Base-by-base conservation (phyloP, 2,329 filamentous ascomycete genomes). In the Claviceps lovelessii region DNA sequence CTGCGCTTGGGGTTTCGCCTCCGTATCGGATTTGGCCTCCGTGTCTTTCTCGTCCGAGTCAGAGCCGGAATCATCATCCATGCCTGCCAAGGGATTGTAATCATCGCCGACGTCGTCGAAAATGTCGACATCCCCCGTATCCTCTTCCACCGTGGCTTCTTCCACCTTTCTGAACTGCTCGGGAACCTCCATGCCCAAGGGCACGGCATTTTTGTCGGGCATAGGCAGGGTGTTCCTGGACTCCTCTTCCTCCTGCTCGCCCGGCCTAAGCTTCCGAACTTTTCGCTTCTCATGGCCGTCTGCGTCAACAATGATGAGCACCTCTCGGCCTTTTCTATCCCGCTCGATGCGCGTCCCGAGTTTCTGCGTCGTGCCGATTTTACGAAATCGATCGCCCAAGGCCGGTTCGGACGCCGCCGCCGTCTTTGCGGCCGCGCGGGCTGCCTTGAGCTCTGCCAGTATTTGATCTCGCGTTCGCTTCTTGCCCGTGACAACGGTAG, bases 401-500 rank as follows among this genome's bases (percentile, higher is more conserved):
- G 70, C 67, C 0, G 77, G 75, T 52, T 77, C 74, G 55, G 73
- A 65, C 55, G 73, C 23, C 23, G 23, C 65, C 57, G 75, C 69
- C 13, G 74, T 73, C 61, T 81, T 81, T 29, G 81, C 80, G 1
- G 81, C 81, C 54, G 76, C 73, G 57, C 83, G 73, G 2, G 79
- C 73, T 1, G 81, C 81, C 63, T 84, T 86, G 61, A 86, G 68
- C 53, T 85, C 82, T 1, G 83, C 83, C 49, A 86, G 59, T 45
- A 86, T 84, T 61, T 86, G 83, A 60, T 85, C 77, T 56, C 83
- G 72, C 28, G 79, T 81, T 58, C 83, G 71, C 62, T 85, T 85
- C 64, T 76, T 80, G 0, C 81, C 80, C 0, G 79, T 69, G 2
- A 72, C 75, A 1, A 75, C 70, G 0, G 76, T 76, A 6, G 81